Conservation (phyloP, 2,329 filamentous ascomycete species). For the Amesomyces nigricolor region DNA sequence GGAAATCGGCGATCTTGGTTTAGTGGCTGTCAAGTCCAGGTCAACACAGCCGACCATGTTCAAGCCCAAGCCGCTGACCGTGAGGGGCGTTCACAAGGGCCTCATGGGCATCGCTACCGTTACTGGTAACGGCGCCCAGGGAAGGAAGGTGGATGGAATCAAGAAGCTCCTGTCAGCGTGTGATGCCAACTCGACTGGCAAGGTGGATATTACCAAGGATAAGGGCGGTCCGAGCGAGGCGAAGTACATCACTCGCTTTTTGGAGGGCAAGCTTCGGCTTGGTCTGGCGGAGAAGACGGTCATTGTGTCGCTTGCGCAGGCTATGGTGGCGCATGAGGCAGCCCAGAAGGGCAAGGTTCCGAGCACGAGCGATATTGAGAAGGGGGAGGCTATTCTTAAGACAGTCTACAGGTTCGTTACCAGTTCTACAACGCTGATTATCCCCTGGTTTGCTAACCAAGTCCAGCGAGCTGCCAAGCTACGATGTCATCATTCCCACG, state of each 20-base stretch:
- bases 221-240: constrained; percentile 93
- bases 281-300: constrained; percentile 91
- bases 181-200: constrained; percentile 64
- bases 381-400: constrained; percentile 82
- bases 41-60: constrained; percentile 98
- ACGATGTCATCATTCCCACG: constrained; percentile 88
- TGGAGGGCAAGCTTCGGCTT: constrained; percentile 89
- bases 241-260: constrained; percentile 86
- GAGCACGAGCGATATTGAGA: constrained; percentile 68
- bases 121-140: constrained; percentile 80
- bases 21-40: constrained; percentile 92
- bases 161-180: constrained; percentile 94
- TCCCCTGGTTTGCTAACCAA: constrained; percentile 30
- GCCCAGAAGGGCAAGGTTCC: constrained; percentile 64
- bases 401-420: constrained; percentile 70
- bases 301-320: constrained; percentile 82
- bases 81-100: constrained; percentile 80
- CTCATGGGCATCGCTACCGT: constrained; percentile 84
- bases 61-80: constrained; percentile 85
- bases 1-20: constrained; percentile 89
- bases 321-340: constrained; percentile 77
- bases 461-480: constrained; percentile 83
- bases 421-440: not conserved
- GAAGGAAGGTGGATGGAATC: constrained; percentile 86
- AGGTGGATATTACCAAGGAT: constrained; percentile 84